Evolutionary conservation across 1,139 yeast species (phyloP), one percentile per base, ranked within the genome.

Genomic region (Diutina neorugosa): DNA sequence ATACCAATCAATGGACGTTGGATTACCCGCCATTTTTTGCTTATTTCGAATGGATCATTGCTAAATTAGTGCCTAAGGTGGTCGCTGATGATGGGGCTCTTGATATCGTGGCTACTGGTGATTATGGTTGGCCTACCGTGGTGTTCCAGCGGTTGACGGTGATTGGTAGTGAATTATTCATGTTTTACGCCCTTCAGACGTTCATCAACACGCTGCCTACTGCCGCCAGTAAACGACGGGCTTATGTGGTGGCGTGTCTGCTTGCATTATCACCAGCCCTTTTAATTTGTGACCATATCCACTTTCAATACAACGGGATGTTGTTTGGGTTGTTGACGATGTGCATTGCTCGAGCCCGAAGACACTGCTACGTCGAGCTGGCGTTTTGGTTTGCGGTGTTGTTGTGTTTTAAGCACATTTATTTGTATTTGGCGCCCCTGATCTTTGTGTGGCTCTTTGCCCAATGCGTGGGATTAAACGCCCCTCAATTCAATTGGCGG

Each of bases 1-100:
- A 75, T 25, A 90, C 96, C 0, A 85, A 88, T 44, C 93, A 86
- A 64, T 93, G 98, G 98, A 93, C 98, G 0, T 70, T 94, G 52
- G 98, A 93, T 67, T 93, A 93, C 67, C 98, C 99, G 5, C 99
- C 99, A 0, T 88, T 90, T 63, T 93, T 93, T 66, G 98, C 98
- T 0, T 90, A 89, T 65, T 91, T 93, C 61, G 98, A 93, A 65
- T 89, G 91, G 86, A 46, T 75, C 1, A 65, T 93, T 54, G 77
- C 96, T 0, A 82, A 76, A 53, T 75, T 86, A 55, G 91, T 87
- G 1, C 96, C 97, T 0, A 56, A 62, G 1, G 51, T 67, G 1
- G 95, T 87, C 1, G 71, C 69, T 19, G 65, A 71, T 0, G 97
- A 93, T 65, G 96, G 96, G 0, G 86, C 95, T 61, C 72, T 93